These are phyloP conservation scores for Musa acuminata DNA, from an alignment of 176 grass and related monocot genomes.

Conservation along the genomic window DNA sequence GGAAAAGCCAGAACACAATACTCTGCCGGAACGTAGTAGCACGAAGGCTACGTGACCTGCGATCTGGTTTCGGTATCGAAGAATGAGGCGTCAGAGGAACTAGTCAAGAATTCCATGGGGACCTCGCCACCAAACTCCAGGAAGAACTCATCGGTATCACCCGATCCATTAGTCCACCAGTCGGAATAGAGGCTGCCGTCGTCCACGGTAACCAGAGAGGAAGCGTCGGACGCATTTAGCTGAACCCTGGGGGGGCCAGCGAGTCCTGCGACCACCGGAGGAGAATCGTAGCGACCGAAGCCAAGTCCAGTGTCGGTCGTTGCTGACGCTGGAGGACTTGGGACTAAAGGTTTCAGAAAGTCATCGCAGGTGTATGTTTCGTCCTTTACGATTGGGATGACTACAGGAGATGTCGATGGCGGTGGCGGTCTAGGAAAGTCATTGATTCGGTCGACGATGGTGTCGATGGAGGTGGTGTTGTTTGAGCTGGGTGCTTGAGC, in stretches of 20 bases:
- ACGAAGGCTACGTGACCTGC: too few relatives aligned
- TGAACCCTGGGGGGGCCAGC: not conserved
- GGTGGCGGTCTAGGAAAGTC: not conserved
- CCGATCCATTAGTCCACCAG: too few relatives aligned
- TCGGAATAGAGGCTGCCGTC: not conserved
- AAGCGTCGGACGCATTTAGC: not conserved
- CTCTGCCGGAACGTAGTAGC: too few relatives aligned
- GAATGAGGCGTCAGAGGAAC: too few relatives aligned
- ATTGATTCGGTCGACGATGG: too few relatives aligned
- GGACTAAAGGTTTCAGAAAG: not conserved
- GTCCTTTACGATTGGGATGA: not conserved
- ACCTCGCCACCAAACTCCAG: too few relatives aligned
- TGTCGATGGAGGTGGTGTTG: not conserved
- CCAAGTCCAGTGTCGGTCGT: not conserved
- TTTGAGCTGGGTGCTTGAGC: not conserved
- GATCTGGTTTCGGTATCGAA: too few relatives aligned
- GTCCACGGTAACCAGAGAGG: constrained; percentile 2
- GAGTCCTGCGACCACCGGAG: not conserved
- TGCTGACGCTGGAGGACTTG: too few relatives aligned
- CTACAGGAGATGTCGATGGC: not conserved
- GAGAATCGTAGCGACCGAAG: not conserved
- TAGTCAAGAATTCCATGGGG: too few relatives aligned
- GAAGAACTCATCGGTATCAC: too few relatives aligned
- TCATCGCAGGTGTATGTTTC: not conserved
- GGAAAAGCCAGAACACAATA: too few relatives aligned